These are phyloP conservation scores for Puccinia horiana DNA, from an alignment of 1,284 basidiomycete genomes.

Conservation along the genomic window DNA sequence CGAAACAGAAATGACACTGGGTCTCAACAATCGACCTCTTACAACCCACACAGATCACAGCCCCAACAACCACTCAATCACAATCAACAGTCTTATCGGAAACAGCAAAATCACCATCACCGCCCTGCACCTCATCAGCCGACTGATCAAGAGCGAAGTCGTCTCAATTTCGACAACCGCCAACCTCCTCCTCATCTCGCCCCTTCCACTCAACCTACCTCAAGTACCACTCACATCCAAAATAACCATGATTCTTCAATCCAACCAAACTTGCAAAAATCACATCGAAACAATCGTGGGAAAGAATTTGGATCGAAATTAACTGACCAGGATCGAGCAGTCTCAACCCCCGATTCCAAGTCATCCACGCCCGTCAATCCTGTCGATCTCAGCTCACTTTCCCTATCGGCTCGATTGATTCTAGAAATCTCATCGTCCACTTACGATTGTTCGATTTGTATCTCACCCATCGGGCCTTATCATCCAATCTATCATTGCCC, in stretches of 20 bases:
- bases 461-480: slow-evolving; percentile 26
- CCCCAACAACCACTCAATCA: not conserved
- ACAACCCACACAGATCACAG: slow-evolving; percentile 22
- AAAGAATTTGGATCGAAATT: slow-evolving; percentile 12
- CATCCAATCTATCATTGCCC: slow-evolving; percentile 40
- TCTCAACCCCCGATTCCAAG: not conserved
- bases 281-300: not conserved
- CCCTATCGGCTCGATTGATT: slow-evolving; percentile 34
- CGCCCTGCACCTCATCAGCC: not conserved
- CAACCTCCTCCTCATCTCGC: slow-evolving; percentile 1
- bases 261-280: not conserved
- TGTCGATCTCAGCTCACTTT: slow-evolving; percentile 34
- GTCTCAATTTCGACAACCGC: not conserved
- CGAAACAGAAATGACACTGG: slow-evolving; percentile 1
- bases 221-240: not conserved
- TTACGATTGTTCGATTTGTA: slow-evolving; percentile 47
- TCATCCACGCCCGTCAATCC: not conserved
- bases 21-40: not conserved
- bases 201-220: not conserved
- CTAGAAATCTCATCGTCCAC: slow-evolving; percentile 30
- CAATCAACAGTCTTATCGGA: not conserved
- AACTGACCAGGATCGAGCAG: not conserved
- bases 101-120: not conserved
- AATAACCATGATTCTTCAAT: not conserved
- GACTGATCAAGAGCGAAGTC: not conserved